Evolutionary conservation across 108 stramenopile genomes (phyloP).

Genomic region (Stephanodiscus minutulus): DNA sequence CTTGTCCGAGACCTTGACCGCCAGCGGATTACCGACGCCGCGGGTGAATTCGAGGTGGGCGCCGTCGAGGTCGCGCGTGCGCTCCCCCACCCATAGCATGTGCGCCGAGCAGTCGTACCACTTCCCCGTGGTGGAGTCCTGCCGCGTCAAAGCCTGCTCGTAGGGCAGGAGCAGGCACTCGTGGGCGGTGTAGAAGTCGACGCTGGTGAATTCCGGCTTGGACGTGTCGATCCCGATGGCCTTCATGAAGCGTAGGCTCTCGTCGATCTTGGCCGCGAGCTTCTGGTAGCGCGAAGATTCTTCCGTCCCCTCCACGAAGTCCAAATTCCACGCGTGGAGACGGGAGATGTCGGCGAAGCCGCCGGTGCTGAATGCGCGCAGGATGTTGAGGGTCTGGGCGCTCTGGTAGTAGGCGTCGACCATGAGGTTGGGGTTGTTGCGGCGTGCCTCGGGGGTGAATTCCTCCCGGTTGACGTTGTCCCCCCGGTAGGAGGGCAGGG

Average conservation of each 20-base stretch:
- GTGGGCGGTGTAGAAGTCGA: slow-evolving; percentile 96
- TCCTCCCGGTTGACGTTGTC: slow-evolving; percentile 96
- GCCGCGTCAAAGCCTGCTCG: slow-evolving; percentile 96
- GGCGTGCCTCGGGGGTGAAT: slow-evolving; percentile 90
- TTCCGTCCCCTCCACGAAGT: slow-evolving; percentile 94
- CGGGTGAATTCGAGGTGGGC: slow-evolving; percentile 98
- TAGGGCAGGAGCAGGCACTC: slow-evolving; percentile 98
- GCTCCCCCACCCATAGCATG: slow-evolving; percentile 99
- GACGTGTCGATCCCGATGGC: slow-evolving; percentile 95
- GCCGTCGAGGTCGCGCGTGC: slow-evolving; percentile 96
- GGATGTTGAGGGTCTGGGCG: slow-evolving; percentile 96
- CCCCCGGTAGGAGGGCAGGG: slow-evolving; percentile 93
- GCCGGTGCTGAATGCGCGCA: slow-evolving; percentile 94
- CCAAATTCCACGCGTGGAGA: slow-evolving; percentile 98
- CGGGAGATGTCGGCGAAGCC: slow-evolving; percentile 96
- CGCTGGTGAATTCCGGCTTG: slow-evolving; percentile 83
- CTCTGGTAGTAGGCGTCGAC: slow-evolving; percentile 91
- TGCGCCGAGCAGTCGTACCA: slow-evolving; percentile 98
- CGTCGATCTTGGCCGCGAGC: slow-evolving; percentile 91
- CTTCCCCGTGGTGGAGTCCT: slow-evolving; percentile 94
- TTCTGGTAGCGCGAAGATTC: slow-evolving; percentile 91
- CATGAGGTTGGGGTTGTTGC: slow-evolving; percentile 84
- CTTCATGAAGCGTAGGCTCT: slow-evolving; percentile 95
- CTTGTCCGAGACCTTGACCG: slow-evolving; percentile 97
- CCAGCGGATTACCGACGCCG: slow-evolving; percentile 97